A percentile compares a stretch with the other conserved stretches of the same genome.
These are phyloP conservation scores for Omphalotus olearius DNA, from an alignment of 1,284 basidiomycete species.

Conservation along the genomic window DNA sequence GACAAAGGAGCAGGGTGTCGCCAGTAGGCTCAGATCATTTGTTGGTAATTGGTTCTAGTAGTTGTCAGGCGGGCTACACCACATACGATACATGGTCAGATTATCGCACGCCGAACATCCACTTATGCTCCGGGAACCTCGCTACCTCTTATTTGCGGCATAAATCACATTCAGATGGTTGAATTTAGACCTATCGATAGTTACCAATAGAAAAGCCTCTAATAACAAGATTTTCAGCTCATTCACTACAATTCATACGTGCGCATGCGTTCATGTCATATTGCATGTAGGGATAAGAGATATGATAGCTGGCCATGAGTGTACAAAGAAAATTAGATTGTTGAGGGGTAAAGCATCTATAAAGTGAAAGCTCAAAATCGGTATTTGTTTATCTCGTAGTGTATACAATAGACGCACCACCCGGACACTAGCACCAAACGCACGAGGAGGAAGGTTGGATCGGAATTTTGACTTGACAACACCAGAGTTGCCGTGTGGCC, in stretches of 20 bases:
- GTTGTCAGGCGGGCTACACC: no score
- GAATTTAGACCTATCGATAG: neutral
- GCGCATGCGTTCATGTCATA: slow-evolving; percentile 43
- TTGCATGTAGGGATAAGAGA: slow-evolving; percentile 41
- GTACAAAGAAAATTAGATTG: slow-evolving; percentile 37
- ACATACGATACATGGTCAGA: neutral
- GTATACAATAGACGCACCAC: slow-evolving; percentile 59
- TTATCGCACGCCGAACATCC: neutral
- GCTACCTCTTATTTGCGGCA: no score
- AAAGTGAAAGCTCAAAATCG: neutral
- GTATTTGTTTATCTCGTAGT: slow-evolving; percentile 15
- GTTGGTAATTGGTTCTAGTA: slow-evolving; percentile 8
- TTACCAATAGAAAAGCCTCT: neutral
- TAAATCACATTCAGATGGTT: neutral
- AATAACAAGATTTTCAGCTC: neutral
- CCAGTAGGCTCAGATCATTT: slow-evolving; percentile 3
- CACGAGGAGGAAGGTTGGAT: slow-evolving; percentile 93
- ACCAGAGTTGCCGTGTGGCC: slow-evolving; percentile 92
- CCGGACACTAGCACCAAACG: slow-evolving; percentile 93
- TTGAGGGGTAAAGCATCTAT: slow-evolving; percentile 61
- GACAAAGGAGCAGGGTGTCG: neutral
- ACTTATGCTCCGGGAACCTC: no score
- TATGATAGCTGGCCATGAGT: slow-evolving; percentile 30
- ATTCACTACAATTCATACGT: slow-evolving; percentile 17
- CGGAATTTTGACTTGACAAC: slow-evolving; percentile 98